phyloP scores from a whole-genome alignment of 768 basidiomycete genomes.

The Russula virescens region DNA sequence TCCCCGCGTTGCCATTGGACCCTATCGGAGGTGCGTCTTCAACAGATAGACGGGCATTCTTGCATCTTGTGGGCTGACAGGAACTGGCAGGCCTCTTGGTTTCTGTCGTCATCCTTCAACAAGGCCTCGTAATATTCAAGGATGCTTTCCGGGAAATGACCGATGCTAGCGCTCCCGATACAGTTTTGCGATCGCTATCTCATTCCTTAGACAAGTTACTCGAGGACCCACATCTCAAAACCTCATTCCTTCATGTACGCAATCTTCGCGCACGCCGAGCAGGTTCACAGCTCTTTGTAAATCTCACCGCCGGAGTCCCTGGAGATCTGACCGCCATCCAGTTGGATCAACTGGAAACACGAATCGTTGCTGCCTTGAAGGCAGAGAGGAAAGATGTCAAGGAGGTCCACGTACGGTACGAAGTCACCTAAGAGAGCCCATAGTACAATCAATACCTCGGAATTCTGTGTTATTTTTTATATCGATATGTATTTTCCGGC shows the following conservation, averaged over 20 bases:
- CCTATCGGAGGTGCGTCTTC: slow-evolving; percentile 75
- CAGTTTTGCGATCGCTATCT: slow-evolving; percentile 56
- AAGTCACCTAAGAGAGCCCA: neutral
- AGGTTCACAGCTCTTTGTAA: slow-evolving; percentile 78
- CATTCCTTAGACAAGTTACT: slow-evolving; percentile 31
- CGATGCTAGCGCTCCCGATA: slow-evolving; percentile 61
- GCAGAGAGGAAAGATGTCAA: slow-evolving; percentile 56
- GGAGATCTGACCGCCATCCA: slow-evolving; percentile 50
- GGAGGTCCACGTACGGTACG: slow-evolving; percentile 43
- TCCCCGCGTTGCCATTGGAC: slow-evolving; percentile 84
- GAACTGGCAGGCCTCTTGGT: slow-evolving; percentile 62
- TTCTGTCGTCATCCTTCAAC: slow-evolving; percentile 81
- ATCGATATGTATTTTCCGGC: neutral
- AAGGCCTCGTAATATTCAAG: slow-evolving; percentile 61
- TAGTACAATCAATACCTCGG: no score
- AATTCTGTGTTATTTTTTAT: neutral
- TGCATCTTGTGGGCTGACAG: neutral
- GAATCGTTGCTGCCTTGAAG: slow-evolving; percentile 52
- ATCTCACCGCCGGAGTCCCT: slow-evolving; percentile 72
- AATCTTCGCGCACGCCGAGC: slow-evolving; percentile 68
- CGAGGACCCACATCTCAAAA: neutral
- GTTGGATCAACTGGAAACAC: slow-evolving; percentile 52
- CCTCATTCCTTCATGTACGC: slow-evolving; percentile 37
- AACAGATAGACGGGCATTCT: slow-evolving; percentile 3
- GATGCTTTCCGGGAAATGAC: slow-evolving; percentile 78